phyloP scores from a whole-genome alignment of 768 basidiomycete genomes.

The Tremella fuciformis region DNA sequence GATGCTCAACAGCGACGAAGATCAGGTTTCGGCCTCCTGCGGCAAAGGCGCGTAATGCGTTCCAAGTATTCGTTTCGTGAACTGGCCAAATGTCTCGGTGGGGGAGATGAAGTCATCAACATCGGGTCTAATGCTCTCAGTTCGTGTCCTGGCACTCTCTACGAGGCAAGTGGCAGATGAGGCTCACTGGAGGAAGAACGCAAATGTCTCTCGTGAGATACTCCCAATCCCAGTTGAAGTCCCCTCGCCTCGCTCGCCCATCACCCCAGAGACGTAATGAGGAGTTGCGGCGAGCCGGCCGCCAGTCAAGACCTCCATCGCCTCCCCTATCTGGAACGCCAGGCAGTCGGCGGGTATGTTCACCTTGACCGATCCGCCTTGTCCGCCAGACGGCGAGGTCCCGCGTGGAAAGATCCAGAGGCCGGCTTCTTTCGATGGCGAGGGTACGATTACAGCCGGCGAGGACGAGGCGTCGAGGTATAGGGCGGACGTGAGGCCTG shows the following conservation, averaged over 20 bases:
- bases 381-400: constrained; percentile 48
- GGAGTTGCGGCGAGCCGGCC: constrained; percentile 83
- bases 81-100: constrained; percentile 78
- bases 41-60: constrained; percentile 56
- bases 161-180: background rate
- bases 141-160: background rate
- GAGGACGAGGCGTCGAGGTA: constrained; percentile 62
- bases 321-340: constrained; percentile 92
- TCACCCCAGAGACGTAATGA: constrained; percentile 82
- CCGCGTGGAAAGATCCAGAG: constrained; percentile 81
- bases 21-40: constrained; percentile 14
- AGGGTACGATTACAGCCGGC: constrained; percentile 57
- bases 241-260: constrained; percentile 44
- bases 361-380: constrained; percentile 61
- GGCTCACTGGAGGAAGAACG: constrained; percentile 54
- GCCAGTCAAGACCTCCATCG: constrained; percentile 81
- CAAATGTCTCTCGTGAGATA: constrained; percentile 73
- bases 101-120: constrained; percentile 69
- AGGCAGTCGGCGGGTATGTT: constrained; percentile 65
- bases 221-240: constrained; percentile 26
- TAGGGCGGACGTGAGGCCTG: constrained; percentile 87
- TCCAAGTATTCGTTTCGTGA: constrained; percentile 75
- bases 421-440: constrained; percentile 75
- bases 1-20: background rate
- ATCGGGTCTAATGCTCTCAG: constrained; percentile 65